Evolutionary conservation across 306 rosid species (phyloP), one percentile per base, ranked within the genome.

Genomic region (Quercus wislizeni): DNA sequence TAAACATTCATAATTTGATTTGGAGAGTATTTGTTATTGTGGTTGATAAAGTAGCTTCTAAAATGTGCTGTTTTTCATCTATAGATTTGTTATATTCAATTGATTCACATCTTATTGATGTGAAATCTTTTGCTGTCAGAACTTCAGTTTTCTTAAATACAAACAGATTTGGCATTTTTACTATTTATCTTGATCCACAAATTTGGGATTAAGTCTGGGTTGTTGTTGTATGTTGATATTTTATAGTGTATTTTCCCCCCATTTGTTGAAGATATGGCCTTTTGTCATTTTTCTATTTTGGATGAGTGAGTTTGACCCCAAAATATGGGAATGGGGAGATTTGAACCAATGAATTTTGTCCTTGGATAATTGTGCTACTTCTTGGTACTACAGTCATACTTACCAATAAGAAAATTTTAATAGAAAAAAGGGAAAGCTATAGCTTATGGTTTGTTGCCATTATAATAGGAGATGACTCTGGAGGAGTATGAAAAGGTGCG

Each of bases 401-500:
- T 19, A 8, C 13, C 18, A 1, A 35, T 19, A 33, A 35, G 72
- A 7, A 68, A 65, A 28, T 14, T 15, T 27, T 28, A 20, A 21
- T 20, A 61, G 23, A 4, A 61, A 12, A 6, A 64, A 28, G 33
- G n/a, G 30, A 28, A 30, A n/a, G 9, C 28, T 68, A 23, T 68
- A 55, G 79, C 75, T 78, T 4, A 87, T 14, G 59, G 18, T 67
- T 67, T 82, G 7, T 69, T 35, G 75, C 55, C 28, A 68, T 51
- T 69, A 33, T 83, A 73, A 59, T 46, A 95, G 99, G 98, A 95
- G 78, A 95, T 95, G 99, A 95, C 99, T 6, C 79, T 95, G 84
- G 99, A 91, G 84, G 99, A 95, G 85, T 95, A 93, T 81, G 90
- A 95, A 83, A 95, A 95, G 76, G 84, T 95, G 75, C 81, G 87